Conservation (phyloP, 176 grass and related monocot species). For the Coix lacrymajobi region DNA sequence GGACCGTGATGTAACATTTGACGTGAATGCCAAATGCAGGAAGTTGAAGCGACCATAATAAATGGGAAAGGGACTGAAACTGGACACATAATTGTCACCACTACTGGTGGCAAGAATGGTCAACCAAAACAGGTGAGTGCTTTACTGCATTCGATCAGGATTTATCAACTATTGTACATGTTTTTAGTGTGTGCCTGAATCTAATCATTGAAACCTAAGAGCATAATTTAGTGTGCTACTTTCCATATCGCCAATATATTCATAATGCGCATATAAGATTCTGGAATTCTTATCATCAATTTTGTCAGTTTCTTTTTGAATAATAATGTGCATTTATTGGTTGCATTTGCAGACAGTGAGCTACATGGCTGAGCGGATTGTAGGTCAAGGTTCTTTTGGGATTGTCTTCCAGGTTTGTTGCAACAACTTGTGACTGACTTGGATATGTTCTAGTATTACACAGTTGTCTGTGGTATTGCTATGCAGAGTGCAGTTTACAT, state of each 20-base stretch:
- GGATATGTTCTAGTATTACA: neutral
- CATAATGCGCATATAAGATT: neutral
- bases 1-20: neutral
- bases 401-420: conserved; percentile 71
- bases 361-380: conserved; percentile 72
- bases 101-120: conserved; percentile 72
- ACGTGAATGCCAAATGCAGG: conserved; percentile 40
- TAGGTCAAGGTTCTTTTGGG: conserved; percentile 72
- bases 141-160: neutral
- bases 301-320: neutral
- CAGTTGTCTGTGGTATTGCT: neutral
- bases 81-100: conserved; percentile 86
- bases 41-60: conserved; percentile 67
- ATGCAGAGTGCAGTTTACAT: neutral
- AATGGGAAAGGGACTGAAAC: conserved; percentile 78
- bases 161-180: neutral
- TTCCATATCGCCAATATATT: neutral
- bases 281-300: neutral
- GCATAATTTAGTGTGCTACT: neutral
- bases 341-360: conserved; percentile 55
- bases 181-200: neutral
- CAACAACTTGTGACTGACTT: neutral
- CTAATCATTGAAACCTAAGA: neutral
- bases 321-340: conserved; percentile 13
- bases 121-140: conserved; percentile 64